Conservation (phyloP, 1,284 basidiomycete genomes). For the Sutorius eximius region DNA sequence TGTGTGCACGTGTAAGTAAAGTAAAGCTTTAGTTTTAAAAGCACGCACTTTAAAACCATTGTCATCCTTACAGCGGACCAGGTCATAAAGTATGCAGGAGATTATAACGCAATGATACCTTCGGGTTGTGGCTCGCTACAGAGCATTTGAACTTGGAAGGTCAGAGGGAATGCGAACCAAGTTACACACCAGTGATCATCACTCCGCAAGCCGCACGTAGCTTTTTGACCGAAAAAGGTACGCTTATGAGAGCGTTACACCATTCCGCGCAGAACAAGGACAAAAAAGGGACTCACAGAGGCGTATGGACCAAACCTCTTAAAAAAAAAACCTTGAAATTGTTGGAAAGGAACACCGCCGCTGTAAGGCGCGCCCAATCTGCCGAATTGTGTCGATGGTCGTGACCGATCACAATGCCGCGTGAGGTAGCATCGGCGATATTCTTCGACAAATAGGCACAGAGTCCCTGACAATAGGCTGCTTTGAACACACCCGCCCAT, state of each 20-base stretch:
- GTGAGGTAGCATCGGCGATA: constrained; percentile 49
- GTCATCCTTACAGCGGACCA: constrained; percentile 53
- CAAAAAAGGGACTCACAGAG: constrained; percentile 53
- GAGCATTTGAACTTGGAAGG: neutral
- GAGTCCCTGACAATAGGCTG: constrained; percentile 53
- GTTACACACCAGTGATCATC: constrained; percentile 75
- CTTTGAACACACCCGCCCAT: neutral
- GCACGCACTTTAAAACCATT: constrained; percentile 78
- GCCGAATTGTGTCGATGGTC: constrained; percentile 80
- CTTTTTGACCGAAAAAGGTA: constrained; percentile 73
- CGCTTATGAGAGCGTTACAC: constrained; percentile 41
- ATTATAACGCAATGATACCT: constrained; percentile 43
- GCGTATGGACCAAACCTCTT: constrained; percentile 73
- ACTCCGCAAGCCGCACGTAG: constrained; percentile 75
- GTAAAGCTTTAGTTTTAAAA: neutral
- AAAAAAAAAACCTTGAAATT: constrained; percentile 73
- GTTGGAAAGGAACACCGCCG: constrained; percentile 62
- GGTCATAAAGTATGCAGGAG: constrained; percentile 2
- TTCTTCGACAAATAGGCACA: constrained; percentile 65
- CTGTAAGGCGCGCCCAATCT: constrained; percentile 73
- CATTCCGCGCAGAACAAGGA: neutral
- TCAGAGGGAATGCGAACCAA: neutral
- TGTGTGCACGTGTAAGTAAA: constrained; percentile 25
- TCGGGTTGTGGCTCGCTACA: constrained; percentile 81
- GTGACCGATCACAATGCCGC: constrained; percentile 78